Percentiles rank a stretch among this genome's conserved stretches.
Evolutionary conservation across 2,329 filamentous ascomycete species (phyloP).

Genomic region (Pseudogymnoascus sp.): DNA sequence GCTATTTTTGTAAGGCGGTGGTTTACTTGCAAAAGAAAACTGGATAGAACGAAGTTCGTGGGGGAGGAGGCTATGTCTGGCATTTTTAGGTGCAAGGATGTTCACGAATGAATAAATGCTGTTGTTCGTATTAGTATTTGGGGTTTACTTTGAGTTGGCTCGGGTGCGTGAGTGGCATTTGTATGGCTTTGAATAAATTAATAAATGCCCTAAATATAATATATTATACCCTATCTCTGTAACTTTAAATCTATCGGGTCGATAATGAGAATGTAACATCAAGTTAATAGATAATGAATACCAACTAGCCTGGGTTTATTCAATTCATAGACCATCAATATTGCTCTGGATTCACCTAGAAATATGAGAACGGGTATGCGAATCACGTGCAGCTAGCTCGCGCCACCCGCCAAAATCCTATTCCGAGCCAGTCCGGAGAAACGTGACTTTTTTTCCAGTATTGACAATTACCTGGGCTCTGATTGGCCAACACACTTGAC

Average conservation of each 20-base stretch:
- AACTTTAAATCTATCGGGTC: not conserved
- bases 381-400: not conserved
- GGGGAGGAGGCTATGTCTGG: not conserved
- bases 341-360: not conserved
- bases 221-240: not conserved
- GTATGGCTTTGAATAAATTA: not conserved
- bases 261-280: not conserved
- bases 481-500: slow-evolving; percentile 1
- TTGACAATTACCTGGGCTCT: slow-evolving; percentile 1
- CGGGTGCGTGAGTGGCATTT: not conserved
- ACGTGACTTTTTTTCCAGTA: slow-evolving; percentile 6
- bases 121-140: not conserved
- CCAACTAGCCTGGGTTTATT: not conserved
- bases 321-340: too few species aligned
- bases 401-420: not conserved
- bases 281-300: not conserved
- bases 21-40: not conserved
- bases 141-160: not conserved
- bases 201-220: not conserved
- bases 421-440: slow-evolving; percentile 6
- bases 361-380: not conserved
- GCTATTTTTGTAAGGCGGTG: slow-evolving; percentile 1
- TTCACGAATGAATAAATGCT: not conserved
- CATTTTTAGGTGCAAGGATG: not conserved
- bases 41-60: not conserved